Conservation (phyloP, 2,329 filamentous ascomycete genomes). For the Didymella sp. region DNA sequence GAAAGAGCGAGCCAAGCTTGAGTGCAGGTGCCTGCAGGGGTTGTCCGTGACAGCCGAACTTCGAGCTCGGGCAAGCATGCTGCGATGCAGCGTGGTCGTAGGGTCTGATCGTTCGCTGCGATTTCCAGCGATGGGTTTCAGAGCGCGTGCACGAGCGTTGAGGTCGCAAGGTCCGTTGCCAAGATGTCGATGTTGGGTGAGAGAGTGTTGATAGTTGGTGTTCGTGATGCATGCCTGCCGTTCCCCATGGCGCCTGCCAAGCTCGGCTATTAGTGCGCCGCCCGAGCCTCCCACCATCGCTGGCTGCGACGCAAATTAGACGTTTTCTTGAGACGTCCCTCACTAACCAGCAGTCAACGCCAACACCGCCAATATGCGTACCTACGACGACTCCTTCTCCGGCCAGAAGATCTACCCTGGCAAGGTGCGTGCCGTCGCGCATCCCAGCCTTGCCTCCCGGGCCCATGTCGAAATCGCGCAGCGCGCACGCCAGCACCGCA, state of each 20-base stretch:
- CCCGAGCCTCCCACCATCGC: slow-evolving; percentile 26
- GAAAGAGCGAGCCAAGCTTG: neutral
- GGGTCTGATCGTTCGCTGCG: neutral
- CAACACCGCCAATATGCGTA: slow-evolving; percentile 70
- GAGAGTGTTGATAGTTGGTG: neutral
- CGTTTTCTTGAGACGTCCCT: slow-evolving; percentile 3
- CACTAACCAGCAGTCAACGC: slow-evolving; percentile 47
- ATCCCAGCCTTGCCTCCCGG: slow-evolving; percentile 20
- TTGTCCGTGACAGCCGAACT: neutral
- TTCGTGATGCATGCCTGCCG: slow-evolving; percentile 1
- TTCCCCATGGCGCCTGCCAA: slow-evolving; percentile 17
- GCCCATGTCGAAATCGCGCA: slow-evolving; percentile 36
- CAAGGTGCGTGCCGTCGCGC: slow-evolving; percentile 65
- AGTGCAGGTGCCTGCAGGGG: neutral
- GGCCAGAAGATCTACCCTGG: slow-evolving; percentile 81
- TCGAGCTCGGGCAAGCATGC: neutral
- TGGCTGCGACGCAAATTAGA: slow-evolving; percentile 23
- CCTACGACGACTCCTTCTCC: slow-evolving; percentile 81
- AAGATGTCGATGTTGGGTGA: neutral
- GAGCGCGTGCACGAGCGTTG: too few species aligned
- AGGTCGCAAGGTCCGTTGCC: neutral
- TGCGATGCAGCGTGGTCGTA: neutral
- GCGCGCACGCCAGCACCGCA: slow-evolving; percentile 16
- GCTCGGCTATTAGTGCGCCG: slow-evolving; percentile 25
- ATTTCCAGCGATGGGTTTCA: neutral